Evolutionary conservation across 371 early-diverging fungal species (phyloP), one percentile per base, ranked within the genome.

Genomic region (Lichtheimia hyalospora): DNA sequence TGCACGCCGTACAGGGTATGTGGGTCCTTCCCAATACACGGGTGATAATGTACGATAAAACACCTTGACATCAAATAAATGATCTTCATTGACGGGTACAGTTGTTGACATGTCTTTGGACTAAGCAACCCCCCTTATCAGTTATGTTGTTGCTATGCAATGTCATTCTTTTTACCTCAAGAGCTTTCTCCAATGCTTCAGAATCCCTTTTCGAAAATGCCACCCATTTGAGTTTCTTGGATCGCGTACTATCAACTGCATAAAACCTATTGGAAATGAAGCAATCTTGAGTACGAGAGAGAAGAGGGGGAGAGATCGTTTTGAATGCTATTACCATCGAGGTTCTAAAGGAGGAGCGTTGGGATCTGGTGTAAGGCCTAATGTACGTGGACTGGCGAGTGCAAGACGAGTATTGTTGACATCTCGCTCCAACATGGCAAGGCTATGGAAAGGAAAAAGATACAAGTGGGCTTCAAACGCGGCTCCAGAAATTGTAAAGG

Each of bases 21-120:
- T 81, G 2, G 91, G 85, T 0, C 95, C 95, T 42, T 83, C 76
- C 95, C 95, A 93, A 60, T 91, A 94, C 15, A 94, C 84, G 15
- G 92, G 91, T 54, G 76, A 82, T 40, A 89, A 81, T 50, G 84
- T 89, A 64, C 83, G 76, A 55, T 85, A 83, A 16, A 79, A 71
- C 16, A 92, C 85, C 66, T 91, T 84, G 21, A 89, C 92, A 65
- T 92, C 90, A 70, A 85, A 91, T 51, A 94, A 75, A 54, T 87
- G 75, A 63, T 92, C 92, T 60, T 93, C 92, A 58, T 83, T 85
- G n/a, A 83, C 84, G 51, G 83, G 74, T 10, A 86, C 77, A 28
- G 65, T 68, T 4, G 66, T 67, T 49, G 63, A 54, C 7, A 67
- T 67, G 48, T 73, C 78, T 46, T 74, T 54, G 25, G 66, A 63